Conservation (phyloP, 164 flowering plant genomes). For the Vitis riparia region DNA sequence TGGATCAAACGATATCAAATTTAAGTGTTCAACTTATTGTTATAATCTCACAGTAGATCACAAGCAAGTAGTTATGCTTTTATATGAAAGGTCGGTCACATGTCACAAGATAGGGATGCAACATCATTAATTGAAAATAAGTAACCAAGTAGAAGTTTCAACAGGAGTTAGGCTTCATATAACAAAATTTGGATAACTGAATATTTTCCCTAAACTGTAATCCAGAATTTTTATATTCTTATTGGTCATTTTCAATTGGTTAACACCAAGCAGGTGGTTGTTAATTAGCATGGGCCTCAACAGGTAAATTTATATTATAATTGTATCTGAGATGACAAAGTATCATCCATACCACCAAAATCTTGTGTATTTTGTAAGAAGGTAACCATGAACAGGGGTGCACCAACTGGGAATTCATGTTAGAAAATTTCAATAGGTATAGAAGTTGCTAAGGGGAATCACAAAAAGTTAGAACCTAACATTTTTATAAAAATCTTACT, state of each 20-base stretch:
- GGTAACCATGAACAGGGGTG: background rate
- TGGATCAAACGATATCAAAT: background rate
- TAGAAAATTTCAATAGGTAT: background rate
- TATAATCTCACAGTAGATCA: conserved; percentile 1
- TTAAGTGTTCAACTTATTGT: background rate
- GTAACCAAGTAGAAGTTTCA: background rate
- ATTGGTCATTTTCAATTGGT: conserved; percentile 6
- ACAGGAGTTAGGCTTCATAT: background rate
- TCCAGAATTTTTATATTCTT: conserved; percentile 11
- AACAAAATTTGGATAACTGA: background rate
- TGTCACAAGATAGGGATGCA: background rate
- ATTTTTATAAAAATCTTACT: conserved; percentile 20
- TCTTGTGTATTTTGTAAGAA: too few relatives aligned
- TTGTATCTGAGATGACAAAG: too few relatives aligned
- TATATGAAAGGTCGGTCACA: background rate
- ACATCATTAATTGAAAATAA: too few relatives aligned
- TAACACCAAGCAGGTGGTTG: conserved; percentile 14
- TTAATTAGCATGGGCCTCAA: conserved; percentile 19
- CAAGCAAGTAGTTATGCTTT: background rate
- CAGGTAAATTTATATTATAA: background rate
- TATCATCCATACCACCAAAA: too few relatives aligned
- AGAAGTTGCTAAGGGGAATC: conserved; percentile 13
- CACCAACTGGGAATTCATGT: conserved; percentile 11
- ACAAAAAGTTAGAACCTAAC: conserved; percentile 10
- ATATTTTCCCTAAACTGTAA: background rate